Evolutionary conservation across 1,284 basidiomycete genomes (phyloP).

Genomic region (Rhodotorula sp.): DNA sequence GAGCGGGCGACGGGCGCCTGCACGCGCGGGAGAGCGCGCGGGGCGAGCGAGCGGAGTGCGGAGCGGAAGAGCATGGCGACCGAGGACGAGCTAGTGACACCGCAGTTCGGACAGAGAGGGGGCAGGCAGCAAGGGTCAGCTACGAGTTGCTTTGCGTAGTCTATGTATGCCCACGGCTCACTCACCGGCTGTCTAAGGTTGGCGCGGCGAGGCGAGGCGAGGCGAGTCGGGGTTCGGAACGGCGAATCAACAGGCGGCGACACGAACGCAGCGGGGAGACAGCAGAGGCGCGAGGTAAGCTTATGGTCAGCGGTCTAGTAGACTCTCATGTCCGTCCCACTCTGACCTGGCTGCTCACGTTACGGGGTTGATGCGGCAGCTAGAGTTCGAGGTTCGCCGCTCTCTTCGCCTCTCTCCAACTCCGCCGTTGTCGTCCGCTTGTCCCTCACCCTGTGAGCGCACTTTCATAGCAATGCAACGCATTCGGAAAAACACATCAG

Average conservation of each 20-base stretch:
- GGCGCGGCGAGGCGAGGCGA: neutral
- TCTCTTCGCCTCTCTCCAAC: neutral
- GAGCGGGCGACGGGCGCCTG: constrained; percentile 29
- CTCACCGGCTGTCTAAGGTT: neutral
- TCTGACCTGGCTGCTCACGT: neutral
- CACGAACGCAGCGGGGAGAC: neutral
- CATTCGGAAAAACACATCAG: too few species aligned
- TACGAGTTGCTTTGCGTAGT: neutral
- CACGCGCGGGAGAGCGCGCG: constrained; percentile 27
- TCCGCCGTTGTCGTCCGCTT: neutral
- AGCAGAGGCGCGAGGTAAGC: neutral
- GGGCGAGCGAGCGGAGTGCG: constrained; percentile 17
- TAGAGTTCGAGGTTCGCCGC: neutral
- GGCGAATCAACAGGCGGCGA: neutral
- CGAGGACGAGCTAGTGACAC: neutral
- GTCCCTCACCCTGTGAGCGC: too few species aligned
- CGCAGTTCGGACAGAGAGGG: too few species aligned
- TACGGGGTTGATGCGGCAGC: neutral
- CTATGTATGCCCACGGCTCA: too few species aligned
- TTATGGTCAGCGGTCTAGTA: neutral
- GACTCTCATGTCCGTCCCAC: too few species aligned
- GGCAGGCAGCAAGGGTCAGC: too few species aligned
- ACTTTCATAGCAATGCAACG: neutral
- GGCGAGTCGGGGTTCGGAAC: too few species aligned
- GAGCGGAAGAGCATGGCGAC: constrained; percentile 28